Base-by-base conservation (phyloP, 2,329 filamentous ascomycete genomes). In the Waltergamsia citrina region DNA sequence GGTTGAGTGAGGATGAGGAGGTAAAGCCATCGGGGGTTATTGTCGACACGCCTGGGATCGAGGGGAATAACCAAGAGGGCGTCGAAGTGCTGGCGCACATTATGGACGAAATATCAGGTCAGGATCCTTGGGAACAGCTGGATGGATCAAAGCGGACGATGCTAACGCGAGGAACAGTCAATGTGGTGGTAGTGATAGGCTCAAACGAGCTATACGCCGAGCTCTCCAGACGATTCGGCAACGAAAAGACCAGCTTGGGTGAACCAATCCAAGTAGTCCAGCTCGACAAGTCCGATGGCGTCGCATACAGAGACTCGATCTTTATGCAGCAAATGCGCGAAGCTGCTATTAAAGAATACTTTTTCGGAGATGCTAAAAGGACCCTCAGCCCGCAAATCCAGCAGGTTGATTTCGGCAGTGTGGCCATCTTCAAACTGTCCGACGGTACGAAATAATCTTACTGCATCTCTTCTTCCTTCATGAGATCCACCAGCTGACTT, bases 311-410 rank as follows among this genome's bases (percentile, higher is more conserved):
- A 31, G 81, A 87, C 42, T 74, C 80, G 24, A 53, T 62, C 0
- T 93, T 85, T 54, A 76, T 88, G 67, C 82, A 85, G 47, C 69
- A 77, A 12, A 61, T 75, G 5, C 74, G 83, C 29, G 84, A 93
- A 48, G 74, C 81, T 1, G 74, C 83, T 33, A 87, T 95, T 34
- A 81, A 83, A 44, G 81, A 88, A 46, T 98, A 98, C 58, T 98
- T 98, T 63, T 98, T 95, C 52, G 92, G 92, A 8, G 81, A 84
- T 41, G 60, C 71, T 2, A 78, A 76, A 41, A 74, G 82, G 38
- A 82, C 85, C 0, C 65, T 98, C 3, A 92, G 84, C 29, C 92
- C 92, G 0, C 83, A 88, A 47, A 93, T 86, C 6, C 85, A 94
- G 48, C 81, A 83, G 38, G 75, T 94, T 5, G 80, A 86, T 41